Base-by-base conservation (phyloP, 2,329 filamentous ascomycete genomes). In the Epichloe baconii region DNA sequence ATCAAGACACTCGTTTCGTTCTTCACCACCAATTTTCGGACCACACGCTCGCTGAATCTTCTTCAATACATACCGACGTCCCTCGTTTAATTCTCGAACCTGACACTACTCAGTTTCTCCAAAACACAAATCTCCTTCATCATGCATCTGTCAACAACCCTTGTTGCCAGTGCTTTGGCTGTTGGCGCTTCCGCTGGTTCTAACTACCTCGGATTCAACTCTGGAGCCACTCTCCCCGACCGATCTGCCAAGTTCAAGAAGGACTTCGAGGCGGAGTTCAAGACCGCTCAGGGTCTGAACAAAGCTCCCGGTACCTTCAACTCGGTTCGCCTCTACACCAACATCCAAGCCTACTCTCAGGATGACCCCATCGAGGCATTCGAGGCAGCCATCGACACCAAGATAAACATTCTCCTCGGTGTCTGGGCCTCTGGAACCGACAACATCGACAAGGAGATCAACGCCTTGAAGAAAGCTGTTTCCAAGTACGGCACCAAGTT, bases 311-410 rank as follows among this genome's bases (percentile, higher is more conserved):
- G 76, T 53, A 68, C 67, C 57, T 82, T 81, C 70, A 77, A 73
- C 59, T 70, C 76, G 52, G 74, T 80, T 57, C 78, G 81, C 49
- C 71, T 84, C 35, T 85, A 86, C 73, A 86, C 83, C 64, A 82
- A 79, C 71, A 79, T 83, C 63, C 76, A 79, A 66, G 75, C 75
- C 61, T 71, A 79, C 67, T 72, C 83, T 62, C 77, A 86, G 71
- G 77, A 79, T 59, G 85, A 91, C 67, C 89, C 88, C 49, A 73
- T 95, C 62, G 73, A 88, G 72, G 89, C 89, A 42, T 79, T 91
- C 69, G 86, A 88, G 69, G 82, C 82, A 37, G 82, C 82, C 59
- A 71, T 83, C 44, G 69, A 73, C 53, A 80, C 79, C 54, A 71
- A 80, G 43, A 80, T 78, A 17, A 68, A 75, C 56, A 68, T 86